Evolutionary conservation across 1,139 yeast genomes (phyloP).

Genomic region (Kodamaea arcana): DNA sequence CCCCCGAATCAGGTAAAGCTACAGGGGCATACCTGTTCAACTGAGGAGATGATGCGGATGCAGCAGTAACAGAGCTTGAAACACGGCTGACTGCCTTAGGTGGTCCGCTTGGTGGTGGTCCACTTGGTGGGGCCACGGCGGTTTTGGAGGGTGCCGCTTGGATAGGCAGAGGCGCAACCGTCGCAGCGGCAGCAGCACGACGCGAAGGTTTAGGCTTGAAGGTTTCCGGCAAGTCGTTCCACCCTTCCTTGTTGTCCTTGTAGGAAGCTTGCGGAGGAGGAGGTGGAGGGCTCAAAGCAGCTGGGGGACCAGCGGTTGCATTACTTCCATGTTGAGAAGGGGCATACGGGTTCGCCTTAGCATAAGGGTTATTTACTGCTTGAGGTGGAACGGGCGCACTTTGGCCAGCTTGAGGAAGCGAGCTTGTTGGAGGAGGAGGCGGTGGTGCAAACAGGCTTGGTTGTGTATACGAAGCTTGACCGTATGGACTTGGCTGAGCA

Average conservation of each 20-base stretch:
- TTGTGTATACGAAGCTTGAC: background rate
- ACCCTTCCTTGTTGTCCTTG: slow-evolving; percentile 70
- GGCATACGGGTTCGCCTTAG: slow-evolving; percentile 27
- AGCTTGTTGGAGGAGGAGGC: slow-evolving; percentile 10
- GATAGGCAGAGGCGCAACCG: slow-evolving; percentile 15
- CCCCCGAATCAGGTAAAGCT: background rate
- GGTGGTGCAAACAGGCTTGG: slow-evolving; percentile 3
- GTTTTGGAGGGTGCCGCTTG: slow-evolving; percentile 14
- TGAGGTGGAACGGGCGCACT: slow-evolving; percentile 7
- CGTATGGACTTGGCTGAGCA: slow-evolving; percentile 1
- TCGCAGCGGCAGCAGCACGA: slow-evolving; percentile 49
- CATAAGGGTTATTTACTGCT: slow-evolving; percentile 20
- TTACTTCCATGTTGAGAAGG: slow-evolving; percentile 13
- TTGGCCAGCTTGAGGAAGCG: slow-evolving; percentile 7
- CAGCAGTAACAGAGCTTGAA: slow-evolving; percentile 18
- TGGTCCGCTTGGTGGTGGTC: slow-evolving; percentile 28
- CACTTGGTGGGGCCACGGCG: slow-evolving; percentile 12
- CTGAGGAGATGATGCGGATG: slow-evolving; percentile 14
- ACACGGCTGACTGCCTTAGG: slow-evolving; percentile 27
- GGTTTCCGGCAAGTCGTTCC: slow-evolving; percentile 89
- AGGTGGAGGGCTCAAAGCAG: slow-evolving; percentile 16
- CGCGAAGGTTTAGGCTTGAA: slow-evolving; percentile 48
- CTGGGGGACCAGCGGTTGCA: background rate
- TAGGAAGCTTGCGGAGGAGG: slow-evolving; percentile 39
- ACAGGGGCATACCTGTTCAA: slow-evolving; percentile 10